These are phyloP conservation scores for Dioscorea zingiberensis DNA, from an alignment of 106 monocot genomes.

Conservation along the genomic window DNA sequence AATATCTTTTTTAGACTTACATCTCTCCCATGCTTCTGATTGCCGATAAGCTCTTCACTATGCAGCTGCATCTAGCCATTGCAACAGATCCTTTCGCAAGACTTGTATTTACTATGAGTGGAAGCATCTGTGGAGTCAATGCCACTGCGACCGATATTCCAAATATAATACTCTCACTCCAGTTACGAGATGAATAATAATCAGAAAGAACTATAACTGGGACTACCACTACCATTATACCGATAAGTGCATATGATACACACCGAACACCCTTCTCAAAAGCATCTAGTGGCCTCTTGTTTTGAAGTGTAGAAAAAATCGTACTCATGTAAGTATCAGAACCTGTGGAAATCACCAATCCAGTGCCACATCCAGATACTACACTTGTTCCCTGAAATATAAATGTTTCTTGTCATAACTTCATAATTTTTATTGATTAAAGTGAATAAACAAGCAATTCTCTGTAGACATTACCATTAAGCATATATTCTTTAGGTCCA, in stretches of 20 bases:
- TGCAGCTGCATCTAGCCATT: slow-evolving; percentile 39
- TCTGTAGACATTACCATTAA: slow-evolving; percentile 19
- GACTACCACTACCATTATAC: slow-evolving; percentile 22
- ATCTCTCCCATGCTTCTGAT: slow-evolving; percentile 47
- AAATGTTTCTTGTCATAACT: background rate
- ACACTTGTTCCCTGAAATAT: slow-evolving; percentile 31
- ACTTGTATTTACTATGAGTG: slow-evolving; percentile 40
- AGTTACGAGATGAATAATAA: slow-evolving; percentile 24
- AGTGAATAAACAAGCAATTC: no score
- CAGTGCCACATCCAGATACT: slow-evolving; percentile 31
- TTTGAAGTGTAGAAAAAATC: slow-evolving; percentile 32
- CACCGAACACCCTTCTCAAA: slow-evolving; percentile 31
- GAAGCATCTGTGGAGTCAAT: slow-evolving; percentile 48
- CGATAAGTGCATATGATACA: slow-evolving; percentile 32
- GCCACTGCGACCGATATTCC: slow-evolving; percentile 39
- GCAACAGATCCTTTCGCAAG: slow-evolving; percentile 47
- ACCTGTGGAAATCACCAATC: slow-evolving; percentile 34
- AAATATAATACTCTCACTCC: slow-evolving; percentile 32
- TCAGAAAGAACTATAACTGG: slow-evolving; percentile 18
- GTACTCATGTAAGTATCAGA: slow-evolving; percentile 37
- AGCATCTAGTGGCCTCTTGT: slow-evolving; percentile 17
- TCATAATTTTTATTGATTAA: no score
- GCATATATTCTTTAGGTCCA: slow-evolving; percentile 47
- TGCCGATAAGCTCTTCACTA: slow-evolving; percentile 34
- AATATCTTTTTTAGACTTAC: slow-evolving; percentile 18